Percentiles rank a stretch among this genome's conserved stretches.
These are phyloP conservation scores for Raphanus sativus DNA, from an alignment of 345 rosid genomes.

Conservation along the genomic window DNA sequence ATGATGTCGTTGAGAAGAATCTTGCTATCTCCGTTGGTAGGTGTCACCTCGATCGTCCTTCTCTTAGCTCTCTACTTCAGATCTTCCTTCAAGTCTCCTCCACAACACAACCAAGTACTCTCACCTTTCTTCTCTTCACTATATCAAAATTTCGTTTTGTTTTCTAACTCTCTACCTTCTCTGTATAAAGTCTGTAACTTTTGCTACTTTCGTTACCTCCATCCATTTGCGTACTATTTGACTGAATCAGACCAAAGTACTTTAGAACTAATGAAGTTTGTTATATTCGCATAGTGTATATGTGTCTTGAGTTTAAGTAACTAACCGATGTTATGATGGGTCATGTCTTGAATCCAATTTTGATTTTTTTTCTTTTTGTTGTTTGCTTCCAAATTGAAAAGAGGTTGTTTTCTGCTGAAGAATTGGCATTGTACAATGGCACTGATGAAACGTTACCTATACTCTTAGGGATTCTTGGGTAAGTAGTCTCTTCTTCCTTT, in stretches of 20 bases:
- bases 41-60: constrained; percentile 46
- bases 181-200: not conserved
- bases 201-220: not conserved
- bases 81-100: constrained; percentile 37
- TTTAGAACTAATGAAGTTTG: not conserved
- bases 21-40: constrained; percentile 42
- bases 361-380: not conserved
- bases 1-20: constrained; percentile 35
- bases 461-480: constrained; percentile 89
- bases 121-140: not conserved
- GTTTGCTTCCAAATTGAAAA: constrained; percentile 7
- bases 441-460: constrained; percentile 72
- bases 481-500: constrained; percentile 10
- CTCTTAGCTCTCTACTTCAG: constrained; percentile 50
- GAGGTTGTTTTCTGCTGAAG: constrained; percentile 70
- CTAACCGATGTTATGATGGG: not conserved
- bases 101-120: constrained; percentile 44
- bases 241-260: not conserved
- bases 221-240: not conserved
- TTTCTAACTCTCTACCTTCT: no score
- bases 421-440: constrained; percentile 74
- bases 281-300: not conserved
- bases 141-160: not conserved
- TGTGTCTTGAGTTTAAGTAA: not conserved
- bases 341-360: not conserved